phyloP scores from a whole-genome alignment of 2,329 filamentous ascomycete genomes.

The Fusarium sp. region DNA sequence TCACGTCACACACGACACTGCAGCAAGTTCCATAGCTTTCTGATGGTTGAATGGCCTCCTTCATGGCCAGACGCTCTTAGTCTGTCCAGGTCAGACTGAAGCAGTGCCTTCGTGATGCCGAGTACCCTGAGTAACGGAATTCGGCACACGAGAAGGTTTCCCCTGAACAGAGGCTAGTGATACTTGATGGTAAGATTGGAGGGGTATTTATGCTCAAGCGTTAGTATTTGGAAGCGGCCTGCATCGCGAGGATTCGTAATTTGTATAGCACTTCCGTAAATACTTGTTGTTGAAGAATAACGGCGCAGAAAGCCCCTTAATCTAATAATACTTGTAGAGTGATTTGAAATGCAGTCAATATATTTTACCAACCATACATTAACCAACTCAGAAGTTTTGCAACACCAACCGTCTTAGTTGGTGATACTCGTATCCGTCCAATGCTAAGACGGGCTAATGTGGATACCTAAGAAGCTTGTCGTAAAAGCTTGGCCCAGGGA shows the following conservation, averaged over 20 bases:
- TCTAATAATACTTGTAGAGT: too few relatives aligned
- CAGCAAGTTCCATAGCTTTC: background rate
- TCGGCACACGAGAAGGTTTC: background rate
- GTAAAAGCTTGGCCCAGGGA: slow-evolving; percentile 30
- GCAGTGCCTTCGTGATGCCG: slow-evolving; percentile 12
- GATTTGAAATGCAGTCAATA: too few relatives aligned
- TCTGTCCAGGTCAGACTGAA: slow-evolving; percentile 16
- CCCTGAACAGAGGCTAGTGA: background rate
- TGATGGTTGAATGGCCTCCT: background rate
- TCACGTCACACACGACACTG: too few relatives aligned
- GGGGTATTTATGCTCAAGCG: background rate
- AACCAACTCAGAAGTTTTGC: too few relatives aligned
- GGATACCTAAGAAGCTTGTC: slow-evolving; percentile 38
- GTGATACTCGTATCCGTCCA: background rate
- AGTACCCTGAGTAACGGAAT: slow-evolving; percentile 8
- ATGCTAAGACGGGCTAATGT: slow-evolving; percentile 31
- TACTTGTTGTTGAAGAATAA: too few relatives aligned
- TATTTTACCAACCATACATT: too few relatives aligned
- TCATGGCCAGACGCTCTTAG: background rate
- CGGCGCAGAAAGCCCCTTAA: too few relatives aligned
- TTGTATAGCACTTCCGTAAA: too few relatives aligned
- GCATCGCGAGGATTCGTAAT: background rate
- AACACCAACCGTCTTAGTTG: background rate
- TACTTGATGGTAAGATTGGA: background rate
- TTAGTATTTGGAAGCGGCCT: too few relatives aligned